Evolutionary conservation across 164 flowering plant species (phyloP).

Genomic region (Santalum album): DNA sequence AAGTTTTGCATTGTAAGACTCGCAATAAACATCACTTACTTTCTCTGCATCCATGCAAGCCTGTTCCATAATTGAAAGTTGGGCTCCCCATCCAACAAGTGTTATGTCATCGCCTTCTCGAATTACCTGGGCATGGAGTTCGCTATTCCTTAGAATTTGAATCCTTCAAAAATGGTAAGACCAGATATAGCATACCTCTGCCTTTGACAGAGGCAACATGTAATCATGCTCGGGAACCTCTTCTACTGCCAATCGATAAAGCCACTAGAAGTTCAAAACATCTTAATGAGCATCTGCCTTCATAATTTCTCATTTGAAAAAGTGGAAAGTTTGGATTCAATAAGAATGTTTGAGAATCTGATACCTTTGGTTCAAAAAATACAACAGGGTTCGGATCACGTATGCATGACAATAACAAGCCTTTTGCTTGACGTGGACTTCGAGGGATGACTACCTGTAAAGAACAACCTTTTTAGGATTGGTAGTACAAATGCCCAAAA

Average conservation of each 20-base stretch:
- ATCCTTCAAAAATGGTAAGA: slow-evolving; percentile 1
- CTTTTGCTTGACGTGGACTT: slow-evolving; percentile 92
- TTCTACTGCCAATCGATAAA: slow-evolving; percentile 90
- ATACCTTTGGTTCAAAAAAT: slow-evolving; percentile 96
- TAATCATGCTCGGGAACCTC: slow-evolving; percentile 92
- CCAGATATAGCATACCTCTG: slow-evolving; percentile 58
- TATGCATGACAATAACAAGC: slow-evolving; percentile 70
- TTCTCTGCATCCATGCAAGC: slow-evolving; percentile 86
- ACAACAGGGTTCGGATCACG: slow-evolving; percentile 92
- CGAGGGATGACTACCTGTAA: slow-evolving; percentile 89
- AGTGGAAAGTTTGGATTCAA: not conserved
- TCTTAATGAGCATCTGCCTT: not conserved
- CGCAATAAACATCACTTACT: slow-evolving; percentile 21
- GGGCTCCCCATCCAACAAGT: slow-evolving; percentile 99
- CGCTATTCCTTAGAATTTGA: slow-evolving; percentile 4
- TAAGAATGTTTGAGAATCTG: not conserved
- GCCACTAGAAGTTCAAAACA: slow-evolving; percentile 58
- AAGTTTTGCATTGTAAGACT: no score
- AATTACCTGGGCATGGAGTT: slow-evolving; percentile 47
- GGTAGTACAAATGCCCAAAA: not conserved
- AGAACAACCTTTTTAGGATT: not conserved
- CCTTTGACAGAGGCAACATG: slow-evolving; percentile 84
- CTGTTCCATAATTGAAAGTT: slow-evolving; percentile 76
- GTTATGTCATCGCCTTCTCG: slow-evolving; percentile 85
- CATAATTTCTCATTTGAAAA: not conserved